Evolutionary conservation across 2,329 filamentous ascomycete species (phyloP), one percentile per base, ranked within the genome.

Genomic region (Paraconiothyrium brasiliense): DNA sequence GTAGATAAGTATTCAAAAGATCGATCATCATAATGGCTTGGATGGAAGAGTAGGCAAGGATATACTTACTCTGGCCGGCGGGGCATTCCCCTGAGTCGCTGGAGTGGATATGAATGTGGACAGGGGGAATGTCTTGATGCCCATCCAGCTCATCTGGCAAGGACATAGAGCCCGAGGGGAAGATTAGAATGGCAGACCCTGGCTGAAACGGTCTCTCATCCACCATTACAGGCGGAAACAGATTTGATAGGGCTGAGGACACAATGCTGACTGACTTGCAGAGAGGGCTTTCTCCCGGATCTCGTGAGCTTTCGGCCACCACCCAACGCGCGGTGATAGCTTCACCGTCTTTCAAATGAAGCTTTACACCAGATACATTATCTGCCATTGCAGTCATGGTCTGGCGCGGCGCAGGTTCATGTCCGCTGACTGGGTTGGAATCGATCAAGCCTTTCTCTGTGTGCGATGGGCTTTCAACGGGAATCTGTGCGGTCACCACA

Each of bases 1-100:
- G 94, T 98, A 97, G 94, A 97, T 98, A 98, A 98, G 94, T 94
- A 92, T 95, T 96, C 86, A 81, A 85, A 84, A 81, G 80, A 82
- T 86, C 81, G 80, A 85, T 97, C 94, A 98, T 97, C 94, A 93
- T 91, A 76, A 84, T 86, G 84, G 59, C 63, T 62, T 66, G 65
- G 39, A 30, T 47, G 43, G 43, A 57, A 44, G 16, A 10, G 20
- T 4, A 62, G 62, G 63, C 63, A 6, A 16, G 61, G 46, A 64
- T 46, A 59, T 51, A 92, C 94, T 93, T 87, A 99, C 94, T 89
- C 88, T 98, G 93, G 81, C 90, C 89, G 65, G 80, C 67, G 30
- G 94, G 94, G 78, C 95, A 98, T 83, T 98, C 94, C 64, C 94
- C 94, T 46, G 94, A 94, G 61, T 97, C 94, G 75, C 90, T 93